Base-by-base conservation (phyloP, 352 stramenopile species). In the Aphanomyces invadans region DNA sequence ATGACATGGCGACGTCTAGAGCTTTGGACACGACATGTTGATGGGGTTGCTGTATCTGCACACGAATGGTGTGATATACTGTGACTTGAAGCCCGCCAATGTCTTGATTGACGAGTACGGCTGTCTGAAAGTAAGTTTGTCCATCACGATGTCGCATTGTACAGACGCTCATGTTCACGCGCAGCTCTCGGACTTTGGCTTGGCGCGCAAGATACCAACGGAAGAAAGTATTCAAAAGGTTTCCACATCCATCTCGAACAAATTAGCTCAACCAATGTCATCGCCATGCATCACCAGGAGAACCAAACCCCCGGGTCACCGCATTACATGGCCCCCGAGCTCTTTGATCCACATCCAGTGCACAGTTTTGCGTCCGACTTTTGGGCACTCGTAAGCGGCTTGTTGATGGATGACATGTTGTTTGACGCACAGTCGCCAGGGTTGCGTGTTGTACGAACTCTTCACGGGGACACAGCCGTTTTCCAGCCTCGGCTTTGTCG, bases 21-120 rank as follows among this genome's bases (percentile, higher is more conserved):
- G 74, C 2, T 94, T 94, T 71, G 85, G 83, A 1, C 75, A 76
- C 17, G 81, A 94, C 42, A 69, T 94, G 26, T 70, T 95, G 23
- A 80, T 75, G 10, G 88, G 88, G 2, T 62, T 95, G 53, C 87
- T 96, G 62, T 96, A 97, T 26, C 67, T 97, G 25, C 92, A 98
- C 72, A 70, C 74, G 5, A 88, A 92, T 31, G 79, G 89, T 42
- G 86, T 96, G 63, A 71, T 98, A 33, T 96, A 91, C 73, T 95
- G 90, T 65, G 90, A 97, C 70, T 69, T 98, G 49, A 95, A 95
- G 60, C 90, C 90, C 29, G 80, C 83, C 38, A 97, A 96, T 62
- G 74, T 97, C 11, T 77, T 97, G 19, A 89, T 98, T 44, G 91
- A 98, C 64, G 90, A 97, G 62, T 96, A 90, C 60, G 92, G 92